These are phyloP conservation scores for Chalciporus piperatus DNA, from an alignment of 768 basidiomycete species.

Conservation along the genomic window DNA sequence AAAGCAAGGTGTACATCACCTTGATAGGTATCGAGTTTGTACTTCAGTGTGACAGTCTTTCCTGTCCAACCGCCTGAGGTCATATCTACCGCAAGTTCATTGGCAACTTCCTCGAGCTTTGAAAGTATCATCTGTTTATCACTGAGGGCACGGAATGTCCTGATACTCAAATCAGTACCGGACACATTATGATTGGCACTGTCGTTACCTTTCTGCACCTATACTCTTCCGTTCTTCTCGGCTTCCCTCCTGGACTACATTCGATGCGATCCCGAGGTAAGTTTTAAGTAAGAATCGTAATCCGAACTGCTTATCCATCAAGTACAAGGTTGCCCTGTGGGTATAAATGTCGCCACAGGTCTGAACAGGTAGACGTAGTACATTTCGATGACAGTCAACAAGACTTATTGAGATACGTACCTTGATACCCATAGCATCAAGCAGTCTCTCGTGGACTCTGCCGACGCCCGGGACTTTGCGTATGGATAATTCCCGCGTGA, in stretches of 20 bases:
- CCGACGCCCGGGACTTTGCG: constrained; percentile 90
- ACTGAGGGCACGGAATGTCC: constrained; percentile 72
- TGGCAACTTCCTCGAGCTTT: constrained; percentile 79
- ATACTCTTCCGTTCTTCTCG: constrained; percentile 90
- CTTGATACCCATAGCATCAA: constrained; percentile 86
- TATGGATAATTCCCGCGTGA: constrained; percentile 81
- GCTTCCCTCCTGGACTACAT: constrained; percentile 68
- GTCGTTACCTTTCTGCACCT: constrained; percentile 75
- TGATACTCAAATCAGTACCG: constrained; percentile 26
- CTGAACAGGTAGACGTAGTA: constrained; percentile 34
- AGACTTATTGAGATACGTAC: constrained; percentile 26
- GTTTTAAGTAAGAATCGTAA: constrained; percentile 71
- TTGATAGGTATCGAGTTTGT: constrained; percentile 89
- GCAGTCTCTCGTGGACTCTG: constrained; percentile 81
- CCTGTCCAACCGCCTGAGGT: constrained; percentile 77
- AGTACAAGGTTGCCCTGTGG: constrained; percentile 65
- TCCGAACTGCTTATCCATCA: constrained; percentile 90
- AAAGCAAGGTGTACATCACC: constrained; percentile 36
- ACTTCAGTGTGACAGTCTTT: constrained; percentile 87
- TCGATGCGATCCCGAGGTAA: constrained; percentile 85
- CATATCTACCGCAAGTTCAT: constrained; percentile 82
- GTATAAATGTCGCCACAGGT: constrained; percentile 88
- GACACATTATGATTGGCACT: neutral
- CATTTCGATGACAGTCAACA: neutral
- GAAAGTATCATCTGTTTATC: constrained; percentile 65